Conservation (phyloP, 2,329 filamentous ascomycete species). For the Aspergillus quadrilineatus region DNA sequence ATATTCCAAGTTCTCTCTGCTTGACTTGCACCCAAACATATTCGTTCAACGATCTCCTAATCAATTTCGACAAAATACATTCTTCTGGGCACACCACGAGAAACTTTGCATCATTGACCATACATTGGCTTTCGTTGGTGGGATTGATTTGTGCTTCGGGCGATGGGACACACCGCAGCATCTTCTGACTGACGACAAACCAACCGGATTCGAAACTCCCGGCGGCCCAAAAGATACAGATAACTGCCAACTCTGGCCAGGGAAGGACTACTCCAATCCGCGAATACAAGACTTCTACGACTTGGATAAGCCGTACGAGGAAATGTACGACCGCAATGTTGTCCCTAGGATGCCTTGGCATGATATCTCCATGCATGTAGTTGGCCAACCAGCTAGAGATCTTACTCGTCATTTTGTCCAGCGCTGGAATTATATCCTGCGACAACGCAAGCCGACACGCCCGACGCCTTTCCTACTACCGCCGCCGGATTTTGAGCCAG, state of each 20-base stretch:
- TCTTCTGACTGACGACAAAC: conserved; percentile 84
- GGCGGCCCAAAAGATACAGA: conserved; percentile 79
- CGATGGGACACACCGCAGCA: conserved; percentile 97
- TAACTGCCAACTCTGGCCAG: conserved; percentile 93
- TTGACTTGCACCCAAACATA: conserved; percentile 93
- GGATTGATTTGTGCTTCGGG: conserved; percentile 94
- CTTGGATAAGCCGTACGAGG: conserved; percentile 90
- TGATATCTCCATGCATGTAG: conserved; percentile 95
- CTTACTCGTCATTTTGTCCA: conserved; percentile 95
- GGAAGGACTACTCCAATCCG: conserved; percentile 98
- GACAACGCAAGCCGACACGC: conserved; percentile 87
- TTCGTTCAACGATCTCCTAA: conserved; percentile 96
- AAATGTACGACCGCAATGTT: conserved; percentile 93
- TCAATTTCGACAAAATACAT: conserved; percentile 97
- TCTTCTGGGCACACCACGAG: conserved; percentile 98
- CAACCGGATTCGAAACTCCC: conserved; percentile 84
- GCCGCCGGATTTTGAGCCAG: conserved; percentile 83
- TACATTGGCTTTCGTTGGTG: conserved; percentile 90
- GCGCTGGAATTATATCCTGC: conserved; percentile 94
- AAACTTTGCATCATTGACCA: conserved; percentile 98
- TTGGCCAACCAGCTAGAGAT: conserved; percentile 91
- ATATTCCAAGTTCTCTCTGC: conserved; percentile 93
- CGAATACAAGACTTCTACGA: conserved; percentile 92
- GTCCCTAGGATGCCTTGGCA: conserved; percentile 98
- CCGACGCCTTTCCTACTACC: conserved; percentile 92